Evolutionary conservation across 2,329 filamentous ascomycete genomes (phyloP).

Genomic region (Davidsoniella neocaledoniae): DNA sequence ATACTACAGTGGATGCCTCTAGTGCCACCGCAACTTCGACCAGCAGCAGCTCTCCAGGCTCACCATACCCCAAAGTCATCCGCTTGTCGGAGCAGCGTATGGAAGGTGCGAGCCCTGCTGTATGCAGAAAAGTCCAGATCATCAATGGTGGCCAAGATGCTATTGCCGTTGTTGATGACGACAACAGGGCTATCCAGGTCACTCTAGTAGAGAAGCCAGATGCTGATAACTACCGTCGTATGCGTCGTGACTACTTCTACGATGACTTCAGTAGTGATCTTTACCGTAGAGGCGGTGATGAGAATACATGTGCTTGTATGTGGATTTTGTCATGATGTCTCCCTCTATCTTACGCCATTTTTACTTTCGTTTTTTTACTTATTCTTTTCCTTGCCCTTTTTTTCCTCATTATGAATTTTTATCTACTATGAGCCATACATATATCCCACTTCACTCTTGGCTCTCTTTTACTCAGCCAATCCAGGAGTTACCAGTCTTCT

Average conservation of each 20-base stretch:
- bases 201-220: slow-evolving; percentile 25
- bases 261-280: slow-evolving; percentile 1
- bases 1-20: neutral
- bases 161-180: slow-evolving; percentile 20
- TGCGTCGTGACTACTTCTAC: neutral
- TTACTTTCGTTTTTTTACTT: slow-evolving; percentile 1
- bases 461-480: neutral
- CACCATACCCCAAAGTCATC: slow-evolving; percentile 31
- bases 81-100: slow-evolving; percentile 39
- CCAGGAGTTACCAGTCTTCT: slow-evolving; percentile 12
- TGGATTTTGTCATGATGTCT: slow-evolving; percentile 8
- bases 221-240: neutral
- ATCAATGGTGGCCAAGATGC: slow-evolving; percentile 22
- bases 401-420: neutral
- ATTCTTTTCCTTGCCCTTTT: slow-evolving; percentile 1
- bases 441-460: neutral
- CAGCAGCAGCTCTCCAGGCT: neutral
- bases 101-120: slow-evolving; percentile 18
- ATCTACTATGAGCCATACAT: neutral
- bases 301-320: slow-evolving; percentile 6
- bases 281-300: neutral
- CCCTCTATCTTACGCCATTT: neutral
- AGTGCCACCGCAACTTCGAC: neutral
- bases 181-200: slow-evolving; percentile 26
- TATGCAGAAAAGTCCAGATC: slow-evolving; percentile 32